Evolutionary conservation across 495 filamentous ascomycete species (phyloP), one percentile per base, ranked within the genome.

Genomic region (Penicillium roqueforti): DNA sequence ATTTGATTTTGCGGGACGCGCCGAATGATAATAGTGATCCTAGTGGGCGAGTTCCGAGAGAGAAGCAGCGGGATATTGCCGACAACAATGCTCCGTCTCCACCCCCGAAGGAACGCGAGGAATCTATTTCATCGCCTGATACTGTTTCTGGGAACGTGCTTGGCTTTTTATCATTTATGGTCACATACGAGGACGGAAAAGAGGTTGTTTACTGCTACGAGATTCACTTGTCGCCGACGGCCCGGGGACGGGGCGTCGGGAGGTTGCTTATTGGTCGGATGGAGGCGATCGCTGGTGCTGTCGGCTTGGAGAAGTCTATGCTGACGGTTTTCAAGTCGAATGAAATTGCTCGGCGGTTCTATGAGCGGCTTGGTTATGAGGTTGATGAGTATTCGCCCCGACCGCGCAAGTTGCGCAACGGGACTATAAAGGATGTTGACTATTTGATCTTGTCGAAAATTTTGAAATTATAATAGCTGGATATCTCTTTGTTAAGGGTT

Each of bases 131-230:
- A 10, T 4, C 29, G 4, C 1, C 22, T 18, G 8, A 4, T 13
- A 11, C 29, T 28, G 1, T 7, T 16, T 25, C 16, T 8, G 16
- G 55, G 16, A 19, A 50, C 2, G 60, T 87, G 1, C 66, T 73
- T 3, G 91, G 83, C 0, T 96, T 95, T 54, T 72, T 86, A 1
- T 92, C 89, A 3, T 83, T 93, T 61, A 89, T 92, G 87, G 81
- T 88, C 3, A 91, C 88, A 7, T 84, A 86, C 56, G 91, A 96
- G 60, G 87, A 87, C 54, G 81, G 82, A 0, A 70, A 81, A 26
- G 79, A 86, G 13, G 88, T 95, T 5, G 58, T 92, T 3, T 96
- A 95, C 59, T 87, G 87, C 69, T 96, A 96, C 67, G 91, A 96
- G 73, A 82, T 96, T 20, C 91, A 96, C 57, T 74, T 95, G 8